phyloP scores from a whole-genome alignment of 768 basidiomycete species.

The Lyophyllum decastes region DNA sequence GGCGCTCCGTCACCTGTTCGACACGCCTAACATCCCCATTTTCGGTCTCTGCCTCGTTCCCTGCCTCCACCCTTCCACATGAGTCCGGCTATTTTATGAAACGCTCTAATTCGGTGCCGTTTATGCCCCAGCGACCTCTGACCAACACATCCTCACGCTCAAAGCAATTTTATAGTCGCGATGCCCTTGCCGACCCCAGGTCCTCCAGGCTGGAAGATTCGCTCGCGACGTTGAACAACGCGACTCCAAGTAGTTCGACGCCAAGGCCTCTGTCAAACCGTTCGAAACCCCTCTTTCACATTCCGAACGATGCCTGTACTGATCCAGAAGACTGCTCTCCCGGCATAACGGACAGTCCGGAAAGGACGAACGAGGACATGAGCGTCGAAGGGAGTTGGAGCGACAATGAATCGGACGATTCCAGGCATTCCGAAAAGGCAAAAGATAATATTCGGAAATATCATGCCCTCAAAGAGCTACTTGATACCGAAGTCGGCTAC shows the following conservation, averaged over 20 bases:
- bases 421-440: slow-evolving; percentile 29
- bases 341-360: slow-evolving; percentile 16
- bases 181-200: not conserved
- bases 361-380: slow-evolving; percentile 18
- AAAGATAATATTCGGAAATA: slow-evolving; percentile 55
- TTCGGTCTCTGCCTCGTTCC: slow-evolving; percentile 48
- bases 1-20: slow-evolving; percentile 35
- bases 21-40: slow-evolving; percentile 32
- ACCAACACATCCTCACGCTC: slow-evolving; percentile 17
- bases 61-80: slow-evolving; percentile 38
- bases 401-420: slow-evolving; percentile 29
- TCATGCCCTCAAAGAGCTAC: slow-evolving; percentile 83
- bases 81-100: slow-evolving; percentile 28
- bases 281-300: slow-evolving; percentile 34
- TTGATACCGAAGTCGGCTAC: slow-evolving; percentile 85
- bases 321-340: slow-evolving; percentile 29
- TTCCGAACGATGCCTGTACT: slow-evolving; percentile 27
- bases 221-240: slow-evolving; percentile 3
- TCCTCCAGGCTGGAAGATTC: slow-evolving; percentile 1
- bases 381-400: slow-evolving; percentile 27
- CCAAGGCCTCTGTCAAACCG: slow-evolving; percentile 6
- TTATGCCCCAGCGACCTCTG: slow-evolving; percentile 26
- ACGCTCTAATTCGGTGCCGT: slow-evolving; percentile 45
- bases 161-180: not conserved
- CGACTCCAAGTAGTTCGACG: not conserved